Percentiles rank a stretch among this genome's conserved stretches.
Evolutionary conservation across 768 basidiomycete species (phyloP).

Genomic region (Podaxis rugospora): DNA sequence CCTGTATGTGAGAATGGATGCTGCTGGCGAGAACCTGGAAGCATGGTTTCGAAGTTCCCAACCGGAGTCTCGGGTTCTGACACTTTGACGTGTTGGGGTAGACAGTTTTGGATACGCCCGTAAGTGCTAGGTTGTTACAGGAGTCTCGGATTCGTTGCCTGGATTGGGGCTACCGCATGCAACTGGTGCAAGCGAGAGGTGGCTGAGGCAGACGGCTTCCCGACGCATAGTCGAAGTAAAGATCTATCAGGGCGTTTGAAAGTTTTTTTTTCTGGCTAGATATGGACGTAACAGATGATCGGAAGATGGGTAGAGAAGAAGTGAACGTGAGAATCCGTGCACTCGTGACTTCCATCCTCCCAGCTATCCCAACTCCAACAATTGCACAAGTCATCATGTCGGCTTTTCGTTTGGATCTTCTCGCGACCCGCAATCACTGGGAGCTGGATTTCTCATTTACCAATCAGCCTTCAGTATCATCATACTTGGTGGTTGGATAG

Average conservation of each 20-base stretch:
- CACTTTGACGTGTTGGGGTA: no score
- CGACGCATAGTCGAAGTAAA: neutral
- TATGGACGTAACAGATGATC: neutral
- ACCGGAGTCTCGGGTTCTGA: neutral
- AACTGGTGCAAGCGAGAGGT: neutral
- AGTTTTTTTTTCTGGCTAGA: neutral
- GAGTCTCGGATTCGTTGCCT: neutral
- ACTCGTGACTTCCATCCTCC: neutral
- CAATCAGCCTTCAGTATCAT: neutral
- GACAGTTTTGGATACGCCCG: neutral
- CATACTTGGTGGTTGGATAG: neutral
- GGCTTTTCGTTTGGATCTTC: no score
- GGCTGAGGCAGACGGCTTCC: neutral
- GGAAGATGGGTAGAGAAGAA: neutral
- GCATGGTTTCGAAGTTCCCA: neutral
- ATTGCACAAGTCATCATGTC: no score
- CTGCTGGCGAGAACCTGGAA: neutral
- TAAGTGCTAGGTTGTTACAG: neutral
- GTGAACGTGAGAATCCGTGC: neutral
- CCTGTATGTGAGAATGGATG: neutral
- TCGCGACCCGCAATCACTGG: neutral
- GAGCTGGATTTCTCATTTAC: neutral
- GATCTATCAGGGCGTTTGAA: neutral
- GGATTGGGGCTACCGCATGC: neutral
- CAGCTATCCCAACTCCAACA: no score